phyloP scores from a whole-genome alignment of 108 stramenopile genomes.

The Stephanodiscus triporus region DNA sequence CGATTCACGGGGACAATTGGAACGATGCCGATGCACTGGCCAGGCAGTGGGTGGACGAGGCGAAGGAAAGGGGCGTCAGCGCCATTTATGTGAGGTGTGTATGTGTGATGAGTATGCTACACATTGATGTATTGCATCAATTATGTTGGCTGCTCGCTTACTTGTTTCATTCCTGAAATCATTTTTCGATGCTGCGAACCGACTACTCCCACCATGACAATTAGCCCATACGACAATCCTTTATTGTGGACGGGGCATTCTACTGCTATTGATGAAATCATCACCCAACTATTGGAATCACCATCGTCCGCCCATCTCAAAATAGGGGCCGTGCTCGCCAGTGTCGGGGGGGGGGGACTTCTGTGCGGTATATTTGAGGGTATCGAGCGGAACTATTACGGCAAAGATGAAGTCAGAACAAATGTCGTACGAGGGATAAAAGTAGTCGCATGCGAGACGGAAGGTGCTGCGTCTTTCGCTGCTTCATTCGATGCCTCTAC shows the following conservation, averaged over 20 bases:
- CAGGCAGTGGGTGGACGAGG: constrained; percentile 55
- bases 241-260: constrained; percentile 92
- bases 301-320: constrained; percentile 1
- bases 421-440: constrained; percentile 44
- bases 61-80: constrained; percentile 17
- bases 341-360: constrained; percentile 92
- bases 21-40: constrained; percentile 85
- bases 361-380: constrained; percentile 86
- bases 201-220: background rate
- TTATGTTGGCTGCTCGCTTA: no score
- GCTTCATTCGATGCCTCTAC: constrained; percentile 37
- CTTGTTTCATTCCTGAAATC: no score
- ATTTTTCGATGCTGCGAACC: no score
- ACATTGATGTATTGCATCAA: no score
- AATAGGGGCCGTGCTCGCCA: constrained; percentile 77
- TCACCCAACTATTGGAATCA: constrained; percentile 51
- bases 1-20: constrained; percentile 88
- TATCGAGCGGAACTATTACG: constrained; percentile 53
- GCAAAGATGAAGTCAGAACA: constrained; percentile 14
- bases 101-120: background rate
- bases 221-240: constrained; percentile 88
- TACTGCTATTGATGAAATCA: constrained; percentile 84
- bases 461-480: constrained; percentile 86
- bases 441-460: constrained; percentile 87
- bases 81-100: constrained; percentile 37